A percentile compares a stretch with the other conserved stretches of the same genome.
Conservation (phyloP, 495 filamentous ascomycete genomes). For the Penicillium lividum region DNA sequence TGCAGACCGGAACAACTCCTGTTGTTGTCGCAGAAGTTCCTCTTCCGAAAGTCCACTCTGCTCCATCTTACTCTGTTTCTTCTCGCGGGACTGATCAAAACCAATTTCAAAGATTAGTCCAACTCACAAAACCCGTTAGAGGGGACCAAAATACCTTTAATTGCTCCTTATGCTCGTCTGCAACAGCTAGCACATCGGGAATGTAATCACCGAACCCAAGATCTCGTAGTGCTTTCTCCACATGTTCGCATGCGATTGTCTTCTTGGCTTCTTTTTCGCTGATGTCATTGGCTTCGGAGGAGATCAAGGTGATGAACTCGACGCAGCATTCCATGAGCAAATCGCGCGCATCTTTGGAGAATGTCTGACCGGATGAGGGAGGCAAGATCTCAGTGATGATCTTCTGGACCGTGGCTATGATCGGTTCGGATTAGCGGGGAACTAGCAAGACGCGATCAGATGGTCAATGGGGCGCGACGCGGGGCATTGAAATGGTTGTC, state of each 20-base stretch:
- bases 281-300: conserved; percentile 97
- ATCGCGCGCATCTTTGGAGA: conserved; percentile 92
- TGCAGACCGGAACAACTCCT: conserved; percentile 86
- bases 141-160: conserved; percentile 65
- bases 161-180: conserved; percentile 87
- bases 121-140: not conserved
- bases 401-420: conserved; percentile 90
- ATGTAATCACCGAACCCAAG: conserved; percentile 93
- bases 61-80: conserved; percentile 95
- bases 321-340: conserved; percentile 98
- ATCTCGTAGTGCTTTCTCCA: conserved; percentile 85
- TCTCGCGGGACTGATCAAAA: conserved; percentile 74
- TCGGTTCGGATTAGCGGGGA: conserved; percentile 11
- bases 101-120: not conserved
- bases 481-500: not conserved
- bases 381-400: conserved; percentile 94
- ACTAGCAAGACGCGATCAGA: not conserved
- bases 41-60: conserved; percentile 87
- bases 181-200: conserved; percentile 79
- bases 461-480: conserved; percentile 1
- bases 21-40: conserved; percentile 82
- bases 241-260: conserved; percentile 95
- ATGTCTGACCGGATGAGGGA: conserved; percentile 65
- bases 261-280: conserved; percentile 98
- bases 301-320: conserved; percentile 97